These are phyloP conservation scores for Actinomortierella ambigua DNA, from an alignment of 371 early-diverging fungal genomes.

Conservation along the genomic window DNA sequence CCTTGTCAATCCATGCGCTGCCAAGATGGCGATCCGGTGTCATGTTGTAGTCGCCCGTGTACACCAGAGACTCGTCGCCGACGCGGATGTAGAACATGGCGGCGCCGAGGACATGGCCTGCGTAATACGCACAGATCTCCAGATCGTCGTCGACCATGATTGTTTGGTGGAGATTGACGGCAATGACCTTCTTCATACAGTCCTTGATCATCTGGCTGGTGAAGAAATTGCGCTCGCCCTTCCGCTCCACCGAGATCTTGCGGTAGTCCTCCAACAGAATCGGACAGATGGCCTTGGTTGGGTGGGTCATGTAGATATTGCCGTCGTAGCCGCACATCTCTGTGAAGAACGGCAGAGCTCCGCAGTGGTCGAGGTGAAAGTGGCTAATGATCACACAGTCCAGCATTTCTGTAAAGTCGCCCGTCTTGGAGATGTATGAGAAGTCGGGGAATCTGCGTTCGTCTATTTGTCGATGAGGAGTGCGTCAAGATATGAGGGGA, in stretches of 20 bases:
- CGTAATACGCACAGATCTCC: constrained; percentile 93
- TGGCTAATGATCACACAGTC: constrained; percentile 95
- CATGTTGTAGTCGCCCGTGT: constrained; percentile 99
- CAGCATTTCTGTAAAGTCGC: constrained; percentile 82
- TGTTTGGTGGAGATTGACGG: constrained; percentile 90
- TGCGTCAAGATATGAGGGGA: too few relatives aligned
- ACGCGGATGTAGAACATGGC: constrained; percentile 93
- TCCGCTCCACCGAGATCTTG: constrained; percentile 85
- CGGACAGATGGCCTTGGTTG: constrained; percentile 95
- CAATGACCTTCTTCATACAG: constrained; percentile 91
- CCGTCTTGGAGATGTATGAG: constrained; percentile 85
- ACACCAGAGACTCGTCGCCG: constrained; percentile 85
- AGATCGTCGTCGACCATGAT: constrained; percentile 82
- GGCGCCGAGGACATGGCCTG: constrained; percentile 98
- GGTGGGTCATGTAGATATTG: constrained; percentile 96
- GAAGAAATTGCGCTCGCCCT: constrained; percentile 89
- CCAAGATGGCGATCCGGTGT: constrained; percentile 96
- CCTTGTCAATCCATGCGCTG: constrained; percentile 91
- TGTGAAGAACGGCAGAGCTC: constrained; percentile 95
- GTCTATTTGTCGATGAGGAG: constrained; percentile 56
- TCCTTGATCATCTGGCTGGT: constrained; percentile 83
- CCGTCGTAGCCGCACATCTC: constrained; percentile 95
- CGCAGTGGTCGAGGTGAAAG: constrained; percentile 98
- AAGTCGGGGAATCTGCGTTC: constrained; percentile 98
- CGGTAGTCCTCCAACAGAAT: constrained; percentile 92